Base-by-base conservation (phyloP, 768 basidiomycete genomes). In the Tylopilus intermedius region DNA sequence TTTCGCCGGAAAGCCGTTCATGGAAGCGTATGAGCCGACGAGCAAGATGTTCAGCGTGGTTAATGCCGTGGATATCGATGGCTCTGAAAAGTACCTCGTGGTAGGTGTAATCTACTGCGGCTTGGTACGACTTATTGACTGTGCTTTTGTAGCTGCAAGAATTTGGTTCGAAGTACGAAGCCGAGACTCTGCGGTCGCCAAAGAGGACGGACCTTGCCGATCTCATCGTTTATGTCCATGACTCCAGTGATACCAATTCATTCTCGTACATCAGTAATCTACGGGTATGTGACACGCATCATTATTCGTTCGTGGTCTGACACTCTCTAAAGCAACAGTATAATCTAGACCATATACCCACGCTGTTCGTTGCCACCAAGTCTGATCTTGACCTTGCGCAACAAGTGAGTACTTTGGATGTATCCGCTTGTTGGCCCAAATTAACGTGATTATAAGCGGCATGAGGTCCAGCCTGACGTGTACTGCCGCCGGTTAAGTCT, bases 261-360 rank as follows among this genome's bases (percentile, higher is more conserved):
- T 99, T 99, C 69, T 94, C 92, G 44, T 96, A 98, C 72, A 93
- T 99, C 68, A 94, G 92, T 62, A 96, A 95, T 72, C 74, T 97
- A 62, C 82, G 95, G 68, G 94, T 95, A 66, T 52, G 81, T 71
- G 40, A 29, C 61, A 39, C 14, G 50, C 13, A 40, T 46, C 18
- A 10, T 47, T n/a, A 15, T 32, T 33, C 22, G 29, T 47, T 24
- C 22, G 21, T 51, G 27, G 32, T 53, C 61, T 65, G 60, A 38
- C n/a, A 61, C 42, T 33, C 64, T 51, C 42, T 49, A 33, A 71
- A 96, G 93, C 94, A 97, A 90, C 93, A 94, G 79, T 95, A 97
- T 68, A 92, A 82, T 58, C 75, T 96, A 29, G 93, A 97, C 67
- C 88, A 92, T 68, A 90, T 97, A 67, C 94, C 95, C 24, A 94